A percentile compares a stretch with the other conserved stretches of the same genome.
phyloP scores from a whole-genome alignment of 805 yeast species.

The Candida mattraensis region DNA sequence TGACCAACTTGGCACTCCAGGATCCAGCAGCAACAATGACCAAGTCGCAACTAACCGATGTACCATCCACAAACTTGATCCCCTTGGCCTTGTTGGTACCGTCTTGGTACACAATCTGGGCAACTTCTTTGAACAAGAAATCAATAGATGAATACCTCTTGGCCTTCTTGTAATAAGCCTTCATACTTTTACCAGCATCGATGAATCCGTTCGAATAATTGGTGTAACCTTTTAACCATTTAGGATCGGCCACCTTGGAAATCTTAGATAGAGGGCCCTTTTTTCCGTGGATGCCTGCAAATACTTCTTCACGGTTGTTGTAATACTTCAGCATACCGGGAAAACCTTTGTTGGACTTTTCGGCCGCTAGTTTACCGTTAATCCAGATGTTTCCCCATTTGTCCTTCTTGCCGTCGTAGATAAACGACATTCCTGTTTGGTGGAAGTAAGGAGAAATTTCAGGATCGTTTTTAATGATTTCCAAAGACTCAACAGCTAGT shows the following conservation, averaged over 20 bases:
- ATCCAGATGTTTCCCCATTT: constrained; percentile 25
- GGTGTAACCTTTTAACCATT: constrained; percentile 27
- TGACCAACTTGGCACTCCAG: constrained; percentile 28
- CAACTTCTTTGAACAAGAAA: constrained; percentile 24
- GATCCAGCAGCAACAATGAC: constrained; percentile 30
- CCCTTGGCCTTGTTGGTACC: constrained; percentile 19
- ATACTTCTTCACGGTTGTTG: constrained; percentile 14
- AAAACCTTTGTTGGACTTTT: constrained; percentile 12
- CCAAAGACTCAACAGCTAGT: constrained; percentile 24
- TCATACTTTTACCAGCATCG: constrained; percentile 25
- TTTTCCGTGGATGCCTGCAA: constrained; percentile 14
- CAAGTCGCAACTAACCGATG: constrained; percentile 11
- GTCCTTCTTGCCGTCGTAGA: constrained; percentile 26
- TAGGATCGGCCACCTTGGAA: constrained; percentile 1
- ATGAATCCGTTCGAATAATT: constrained; percentile 26
- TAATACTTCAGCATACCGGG: constrained; percentile 14
- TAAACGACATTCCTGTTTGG: constrained; percentile 25
- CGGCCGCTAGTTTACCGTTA: constrained; percentile 19
- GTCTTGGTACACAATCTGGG: constrained; percentile 8
- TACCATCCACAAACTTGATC: constrained; percentile 18
- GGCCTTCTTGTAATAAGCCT: constrained; percentile 26
- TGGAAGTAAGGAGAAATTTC: constrained; percentile 25
- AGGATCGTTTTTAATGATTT: constrained; percentile 22
- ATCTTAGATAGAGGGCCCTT: neutral
- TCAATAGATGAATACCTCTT: constrained; percentile 14